A percentile compares a stretch with the other conserved stretches of the same genome.
These are phyloP conservation scores for Xylariales sp. DNA, from an alignment of 2,329 filamentous ascomycete species.

Conservation along the genomic window DNA sequence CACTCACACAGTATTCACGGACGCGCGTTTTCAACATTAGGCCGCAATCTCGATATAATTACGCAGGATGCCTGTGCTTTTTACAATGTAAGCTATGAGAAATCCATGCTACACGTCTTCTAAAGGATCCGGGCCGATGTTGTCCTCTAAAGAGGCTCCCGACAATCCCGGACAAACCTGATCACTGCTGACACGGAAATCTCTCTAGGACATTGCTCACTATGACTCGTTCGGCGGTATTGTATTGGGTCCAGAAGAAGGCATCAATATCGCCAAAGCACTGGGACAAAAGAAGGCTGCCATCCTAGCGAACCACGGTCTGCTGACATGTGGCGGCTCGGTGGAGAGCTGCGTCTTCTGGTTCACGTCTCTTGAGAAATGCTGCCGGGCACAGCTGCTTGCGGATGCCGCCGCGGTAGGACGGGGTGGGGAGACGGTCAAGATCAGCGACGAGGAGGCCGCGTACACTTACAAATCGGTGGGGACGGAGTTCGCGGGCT, in stretches of 20 bases:
- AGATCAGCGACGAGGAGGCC: slow-evolving; percentile 66
- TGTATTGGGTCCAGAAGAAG: slow-evolving; percentile 48
- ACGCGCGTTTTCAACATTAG: slow-evolving; percentile 56
- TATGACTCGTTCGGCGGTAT: slow-evolving; percentile 47
- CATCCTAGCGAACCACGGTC: slow-evolving; percentile 50
- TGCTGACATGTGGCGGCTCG: slow-evolving; percentile 44
- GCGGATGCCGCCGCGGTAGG: slow-evolving; percentile 58
- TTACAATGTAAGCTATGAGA: slow-evolving; percentile 32
- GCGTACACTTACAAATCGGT: slow-evolving; percentile 62
- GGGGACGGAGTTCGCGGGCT: slow-evolving; percentile 58
- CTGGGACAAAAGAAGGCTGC: slow-evolving; percentile 47
- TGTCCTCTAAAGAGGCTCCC: too few species aligned
- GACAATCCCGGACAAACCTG: too few species aligned
- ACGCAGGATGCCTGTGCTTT: slow-evolving; percentile 60
- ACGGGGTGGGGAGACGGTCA: slow-evolving; percentile 58
- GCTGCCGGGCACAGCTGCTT: slow-evolving; percentile 43
- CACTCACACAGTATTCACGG: slow-evolving; percentile 53
- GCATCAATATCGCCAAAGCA: slow-evolving; percentile 39
- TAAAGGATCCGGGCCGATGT: too few species aligned
- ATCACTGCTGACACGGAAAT: too few species aligned
- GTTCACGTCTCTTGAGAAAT: slow-evolving; percentile 48
- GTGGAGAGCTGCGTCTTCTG: slow-evolving; percentile 50
- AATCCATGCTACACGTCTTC: neutral
- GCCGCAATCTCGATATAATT: slow-evolving; percentile 59
- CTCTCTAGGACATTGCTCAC: slow-evolving; percentile 30